Evolutionary conservation across 2,329 filamentous ascomycete species (phyloP).

Genomic region (Exophiala mesophila): DNA sequence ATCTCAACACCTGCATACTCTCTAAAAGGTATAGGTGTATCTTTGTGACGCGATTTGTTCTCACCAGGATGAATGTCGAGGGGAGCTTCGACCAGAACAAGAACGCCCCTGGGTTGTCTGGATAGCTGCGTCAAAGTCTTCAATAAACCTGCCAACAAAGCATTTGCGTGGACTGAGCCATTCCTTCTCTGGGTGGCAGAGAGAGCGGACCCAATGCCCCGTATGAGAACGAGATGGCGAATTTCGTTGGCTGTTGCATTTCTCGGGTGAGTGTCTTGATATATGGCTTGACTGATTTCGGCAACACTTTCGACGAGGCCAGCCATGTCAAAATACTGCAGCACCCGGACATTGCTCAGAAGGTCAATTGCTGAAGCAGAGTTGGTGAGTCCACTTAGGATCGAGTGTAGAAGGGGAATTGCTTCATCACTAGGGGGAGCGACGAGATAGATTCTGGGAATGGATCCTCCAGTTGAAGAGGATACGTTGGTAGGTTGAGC

Average conservation of each 20-base stretch:
- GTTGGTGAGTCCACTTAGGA: conserved; percentile 10
- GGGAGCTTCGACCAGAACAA: conserved; percentile 13
- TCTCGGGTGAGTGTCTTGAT: conserved; percentile 1
- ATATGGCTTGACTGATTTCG: conserved; percentile 17
- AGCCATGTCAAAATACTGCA: conserved; percentile 22
- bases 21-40: neutral
- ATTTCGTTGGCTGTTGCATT: neutral
- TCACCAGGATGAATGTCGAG: conserved; percentile 3
- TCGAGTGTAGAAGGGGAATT: conserved; percentile 2
- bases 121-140: conserved; percentile 17
- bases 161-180: conserved; percentile 18
- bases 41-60: conserved; percentile 1
- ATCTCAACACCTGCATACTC: conserved; percentile 5
- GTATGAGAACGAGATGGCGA: conserved; percentile 14
- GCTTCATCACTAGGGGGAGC: neutral
- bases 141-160: conserved; percentile 12
- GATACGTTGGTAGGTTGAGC: neutral
- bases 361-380: conserved; percentile 14
- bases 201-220: conserved; percentile 11
- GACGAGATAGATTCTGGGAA: neutral
- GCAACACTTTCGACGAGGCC: conserved; percentile 17
- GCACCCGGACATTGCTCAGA: conserved; percentile 14
- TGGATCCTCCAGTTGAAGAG: neutral
- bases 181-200: conserved; percentile 15
- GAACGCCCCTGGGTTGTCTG: conserved; percentile 2